Base-by-base conservation (phyloP, 75 land plant genomes). In the Cupressus sempervirens region DNA sequence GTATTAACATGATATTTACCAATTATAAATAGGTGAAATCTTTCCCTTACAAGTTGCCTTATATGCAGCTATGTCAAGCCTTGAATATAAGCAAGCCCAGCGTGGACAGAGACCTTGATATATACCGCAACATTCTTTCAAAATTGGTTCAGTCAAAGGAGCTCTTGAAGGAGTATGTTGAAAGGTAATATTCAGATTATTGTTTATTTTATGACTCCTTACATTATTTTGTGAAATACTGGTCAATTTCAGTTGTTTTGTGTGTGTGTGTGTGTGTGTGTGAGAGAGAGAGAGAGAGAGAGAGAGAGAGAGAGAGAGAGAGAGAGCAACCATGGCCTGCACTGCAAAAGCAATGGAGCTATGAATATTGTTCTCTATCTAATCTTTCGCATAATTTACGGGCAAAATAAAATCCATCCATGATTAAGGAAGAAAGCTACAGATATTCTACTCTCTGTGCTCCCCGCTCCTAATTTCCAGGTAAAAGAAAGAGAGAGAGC, bases 61-160 rank as follows among this genome's bases (percentile, higher is more conserved):
- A n/a, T 84, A 9, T 48, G 85, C 92, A 98, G 99, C 97, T 98
- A 85, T 98, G 95, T 84, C 90, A 91, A 72, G 98, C 93, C 32
- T 83, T 98, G 79, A 98, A 98, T 76, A 90, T 98, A 53, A 91
- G 89, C 82, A 98, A 98, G 89, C 86, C 89, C 86, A 94, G 96
- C 84, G 98, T 98, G 84, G 99, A 98, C 85, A 87, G 99, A 23
- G 99, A 98, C 83, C 94, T 98, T 87, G 99, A 98, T 91, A 95
- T 93, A 0, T 98, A 98, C 81, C 92, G 99, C 81, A 96, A 96
- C 84, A 86, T 98, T 58, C 94, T 98, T 7, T 90, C 98, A 50
- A 98, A 98, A 87, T 84, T 98, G 89, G 94, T 98, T 35, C 99
- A 98, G 88, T 98, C 97, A 16, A 98, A 98, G 87, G 99, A 98